A percentile compares a stretch with the other conserved stretches of the same genome.
phyloP scores from a whole-genome alignment of 306 rosid species.

The Cucurbita moschata region DNA sequence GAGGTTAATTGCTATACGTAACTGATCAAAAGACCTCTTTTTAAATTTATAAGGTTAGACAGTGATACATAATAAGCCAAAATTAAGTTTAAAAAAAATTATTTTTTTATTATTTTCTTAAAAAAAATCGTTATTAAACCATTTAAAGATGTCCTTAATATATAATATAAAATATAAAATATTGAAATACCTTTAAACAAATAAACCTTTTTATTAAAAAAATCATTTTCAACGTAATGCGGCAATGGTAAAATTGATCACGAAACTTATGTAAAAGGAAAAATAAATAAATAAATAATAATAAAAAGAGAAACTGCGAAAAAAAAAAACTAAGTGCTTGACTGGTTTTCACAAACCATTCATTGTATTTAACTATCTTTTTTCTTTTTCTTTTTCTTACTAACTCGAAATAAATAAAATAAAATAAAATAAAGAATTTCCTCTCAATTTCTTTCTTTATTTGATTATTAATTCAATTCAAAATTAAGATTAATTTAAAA shows the following conservation, averaged over 20 bases:
- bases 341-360: background rate
- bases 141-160: no score
- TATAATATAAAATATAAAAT: no score
- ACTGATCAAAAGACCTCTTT: no score
- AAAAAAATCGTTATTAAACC: no score
- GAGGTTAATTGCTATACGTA: no score
- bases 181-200: no score
- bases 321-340: background rate
- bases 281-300: background rate
- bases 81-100: no score
- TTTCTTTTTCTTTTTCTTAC: background rate
- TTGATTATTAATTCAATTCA: background rate
- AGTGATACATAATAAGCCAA: no score
- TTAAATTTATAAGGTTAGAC: no score
- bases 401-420: background rate
- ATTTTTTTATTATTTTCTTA: no score
- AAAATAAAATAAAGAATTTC: background rate
- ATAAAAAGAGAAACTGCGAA: background rate
- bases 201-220: background rate
- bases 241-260: background rate
- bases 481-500: background rate
- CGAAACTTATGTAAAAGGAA: background rate
- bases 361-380: background rate
- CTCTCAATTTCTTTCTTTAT: background rate
- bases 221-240: background rate